Evolutionary conservation across 176 grass and related monocot genomes (phyloP), one percentile per base, ranked within the genome.

Genomic region (Triticum dicoccoides): DNA sequence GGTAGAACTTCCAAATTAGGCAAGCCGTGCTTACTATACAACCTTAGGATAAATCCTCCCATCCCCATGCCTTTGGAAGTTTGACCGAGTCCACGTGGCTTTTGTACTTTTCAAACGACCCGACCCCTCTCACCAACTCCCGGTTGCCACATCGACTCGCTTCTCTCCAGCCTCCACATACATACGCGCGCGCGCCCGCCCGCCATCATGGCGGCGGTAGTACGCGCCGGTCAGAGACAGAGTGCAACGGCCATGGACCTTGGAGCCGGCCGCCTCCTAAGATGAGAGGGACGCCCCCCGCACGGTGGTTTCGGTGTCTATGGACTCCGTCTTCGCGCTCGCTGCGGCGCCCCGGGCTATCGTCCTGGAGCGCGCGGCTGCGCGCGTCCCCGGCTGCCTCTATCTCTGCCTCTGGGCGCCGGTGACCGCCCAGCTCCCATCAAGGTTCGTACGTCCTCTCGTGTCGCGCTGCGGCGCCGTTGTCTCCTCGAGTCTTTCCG

Each of bases 361-460:
- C 9, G 85, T 84, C 69, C 82, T 91, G 81, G 85, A 76, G 82
- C 89, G 86, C 69, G 86, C 82, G 2, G 89, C 89, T 12, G 76
- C 89, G 6, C 85, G 82, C 86, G 73, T 91, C 63, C 82, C 85
- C 39, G 86, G 89, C 39, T 88, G 86, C 86, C 47, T 88, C 77
- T 81, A 88, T 82, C 54, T 85, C 89, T 88, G 37, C 69, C 82
- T 91, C 52, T 91, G 89, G 89, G 82, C 86, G 61, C 89, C 89
- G 49, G 63, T 84, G 61, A 8, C 47, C 82, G n/a, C 33, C 61
- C 77, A 5, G 8, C 69, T 49, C 81, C 39, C 61, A 32, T 39
- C 85, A 49, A 32, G 67, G 89, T 87, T 8, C 24, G 58, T 84
- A 8, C 33, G 42, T 35, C 0, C 42, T 3, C n/a, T 3, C 21